Base-by-base conservation (phyloP, 2,329 filamentous ascomycete species). In the Nemania sp. region DNA sequence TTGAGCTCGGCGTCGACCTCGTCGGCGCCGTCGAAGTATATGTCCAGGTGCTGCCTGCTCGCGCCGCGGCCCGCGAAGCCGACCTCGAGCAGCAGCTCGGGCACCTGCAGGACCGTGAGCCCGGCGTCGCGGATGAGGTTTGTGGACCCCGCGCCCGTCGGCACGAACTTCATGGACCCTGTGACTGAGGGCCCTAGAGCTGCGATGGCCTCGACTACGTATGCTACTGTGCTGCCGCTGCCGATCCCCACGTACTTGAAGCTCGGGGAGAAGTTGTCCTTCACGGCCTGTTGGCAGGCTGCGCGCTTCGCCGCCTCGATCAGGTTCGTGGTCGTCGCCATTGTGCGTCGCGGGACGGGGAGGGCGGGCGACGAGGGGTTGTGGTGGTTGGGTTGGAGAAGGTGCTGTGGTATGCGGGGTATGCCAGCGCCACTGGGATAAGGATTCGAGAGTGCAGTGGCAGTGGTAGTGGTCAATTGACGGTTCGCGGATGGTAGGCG, bases 1-100 rank as follows among this genome's bases (percentile, higher is more conserved):
- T 98, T 99, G 68, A 99, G 83, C 60, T 97, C 92, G 54, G 93
- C 90, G 78, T 99, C 96, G 35, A 99, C 94, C 83, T 99, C 96
- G 79, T 99, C 96, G 3, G 96, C 96, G 62, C 96, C 96, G 77
- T 99, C 96, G 78, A 99, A 99, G 57, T 92, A 93, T 20, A 98
- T 92, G 76, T 98, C 95, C 29, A 99, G 86, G 77, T 90, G 81
- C 67, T 81, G 77, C 53, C 82, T 80, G 20, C 83, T 80, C 20
- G 83, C 79, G n/a, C 83, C 79, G 38, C 82, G 81, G 66, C 74
- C 75, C 8, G 62, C 55, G 71, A 80, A 82, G 26, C 66, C 71
- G 70, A 79, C 79, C 62, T 86, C 85, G 47, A 85, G 78, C 0
- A 92, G 91, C 18, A 97, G 83, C 68, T 91, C 88, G 76, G 95